phyloP scores from a whole-genome alignment of 2,329 filamentous ascomycete species.

The Botrytis hyacinthi region DNA sequence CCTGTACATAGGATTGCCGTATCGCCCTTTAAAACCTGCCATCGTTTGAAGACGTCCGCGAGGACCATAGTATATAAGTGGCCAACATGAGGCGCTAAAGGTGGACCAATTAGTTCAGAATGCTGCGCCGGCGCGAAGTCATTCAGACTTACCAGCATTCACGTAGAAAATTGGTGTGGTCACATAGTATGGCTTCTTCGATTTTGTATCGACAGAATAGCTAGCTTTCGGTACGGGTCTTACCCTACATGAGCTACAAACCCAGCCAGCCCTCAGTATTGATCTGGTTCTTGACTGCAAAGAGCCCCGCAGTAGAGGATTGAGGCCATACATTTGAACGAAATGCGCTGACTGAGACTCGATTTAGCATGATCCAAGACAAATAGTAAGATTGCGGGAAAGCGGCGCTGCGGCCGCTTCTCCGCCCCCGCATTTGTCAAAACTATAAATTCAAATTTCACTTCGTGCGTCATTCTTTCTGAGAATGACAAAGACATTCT shows the following conservation, averaged over 20 bases:
- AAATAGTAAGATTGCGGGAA: not conserved
- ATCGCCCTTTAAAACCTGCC: conserved; percentile 73
- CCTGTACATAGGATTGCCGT: conserved; percentile 79
- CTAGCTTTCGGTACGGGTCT: conserved; percentile 15
- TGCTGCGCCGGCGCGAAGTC: conserved; percentile 10
- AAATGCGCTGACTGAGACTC: not conserved
- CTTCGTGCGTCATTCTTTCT: conserved; percentile 8
- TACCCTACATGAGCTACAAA: conserved; percentile 32
- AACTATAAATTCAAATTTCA: not conserved
- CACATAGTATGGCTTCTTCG: conserved; percentile 82
- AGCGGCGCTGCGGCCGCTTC: not conserved
- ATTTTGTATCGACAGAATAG: conserved; percentile 26
- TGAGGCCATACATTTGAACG: conserved; percentile 23
- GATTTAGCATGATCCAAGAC: not conserved
- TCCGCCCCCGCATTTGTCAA: conserved; percentile 13
- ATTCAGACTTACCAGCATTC: conserved; percentile 69
- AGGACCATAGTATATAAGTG: conserved; percentile 94
- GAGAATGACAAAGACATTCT: not conserved
- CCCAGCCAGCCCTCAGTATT: conserved; percentile 26
- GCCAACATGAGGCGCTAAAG: conserved; percentile 81
- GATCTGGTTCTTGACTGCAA: conserved; percentile 20
- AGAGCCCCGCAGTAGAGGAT: conserved; percentile 26
- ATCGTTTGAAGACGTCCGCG: conserved; percentile 87
- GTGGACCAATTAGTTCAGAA: conserved; percentile 22
- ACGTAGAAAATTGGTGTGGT: conserved; percentile 99